Evolutionary conservation across 2,329 filamentous ascomycete species (phyloP).

Genomic region (Xylaria multiplex): DNA sequence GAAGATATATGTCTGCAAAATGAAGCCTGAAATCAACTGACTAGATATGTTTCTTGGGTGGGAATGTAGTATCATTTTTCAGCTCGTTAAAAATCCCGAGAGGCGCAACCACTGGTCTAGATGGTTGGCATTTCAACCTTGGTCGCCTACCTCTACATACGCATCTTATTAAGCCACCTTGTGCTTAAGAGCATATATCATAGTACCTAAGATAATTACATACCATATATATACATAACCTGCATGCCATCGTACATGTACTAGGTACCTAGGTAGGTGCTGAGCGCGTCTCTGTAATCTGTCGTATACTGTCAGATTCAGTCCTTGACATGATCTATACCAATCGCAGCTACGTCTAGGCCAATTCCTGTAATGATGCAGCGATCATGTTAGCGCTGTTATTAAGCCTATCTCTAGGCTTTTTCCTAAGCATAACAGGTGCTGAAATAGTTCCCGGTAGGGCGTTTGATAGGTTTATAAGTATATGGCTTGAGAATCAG

Average conservation of each 20-base stretch:
- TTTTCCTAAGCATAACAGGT: slow-evolving; percentile 32
- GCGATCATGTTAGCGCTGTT: slow-evolving; percentile 34
- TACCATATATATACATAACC: too few relatives aligned
- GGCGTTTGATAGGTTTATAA: slow-evolving; percentile 56
- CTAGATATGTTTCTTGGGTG: neutral
- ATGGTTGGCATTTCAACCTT: too few relatives aligned
- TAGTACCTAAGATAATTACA: neutral
- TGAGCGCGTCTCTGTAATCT: slow-evolving; percentile 8
- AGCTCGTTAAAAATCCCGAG: neutral
- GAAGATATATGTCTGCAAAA: neutral
- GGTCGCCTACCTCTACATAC: neutral
- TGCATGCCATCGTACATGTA: too few relatives aligned
- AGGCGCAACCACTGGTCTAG: too few relatives aligned
- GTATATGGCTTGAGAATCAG: slow-evolving; percentile 58
- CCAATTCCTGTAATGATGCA: slow-evolving; percentile 27
- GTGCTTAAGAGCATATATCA: neutral
- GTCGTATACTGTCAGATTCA: neutral
- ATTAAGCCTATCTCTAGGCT: slow-evolving; percentile 37
- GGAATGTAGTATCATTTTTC: neutral
- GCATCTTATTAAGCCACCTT: neutral
- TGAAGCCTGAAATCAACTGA: neutral
- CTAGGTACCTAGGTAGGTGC: neutral
- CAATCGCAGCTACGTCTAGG: neutral
- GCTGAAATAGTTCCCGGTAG: slow-evolving; percentile 50
- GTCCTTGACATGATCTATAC: neutral